Base-by-base conservation (phyloP, 345 rosid genomes). In the Lepidium sativum region DNA sequence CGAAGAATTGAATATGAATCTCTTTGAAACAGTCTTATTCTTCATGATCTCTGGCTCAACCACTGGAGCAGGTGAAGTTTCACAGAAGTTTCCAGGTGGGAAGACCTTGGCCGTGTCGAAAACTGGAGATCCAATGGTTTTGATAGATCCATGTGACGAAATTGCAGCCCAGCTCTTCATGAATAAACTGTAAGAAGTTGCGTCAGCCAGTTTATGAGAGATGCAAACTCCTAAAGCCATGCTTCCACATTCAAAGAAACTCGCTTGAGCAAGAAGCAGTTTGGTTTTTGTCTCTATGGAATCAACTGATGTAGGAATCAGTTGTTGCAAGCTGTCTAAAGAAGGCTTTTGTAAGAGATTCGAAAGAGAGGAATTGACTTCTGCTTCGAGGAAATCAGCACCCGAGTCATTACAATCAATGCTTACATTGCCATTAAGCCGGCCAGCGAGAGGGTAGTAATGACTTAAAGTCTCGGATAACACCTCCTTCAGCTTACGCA, bases 401-500 rank as follows among this genome's bases (percentile, higher is more conserved):
- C 85, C 82, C 0, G 18, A 39, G 23, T 82, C 80, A 11, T 63
- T 75, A 49, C 81, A 80, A 9, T 75, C 57, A 8, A 82, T 54
- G 0, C 77, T 48, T 29, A 11, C 32, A 16, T 54, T 34, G 52
- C 75, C 69, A 3, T 64, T 69, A 18, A 69, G 65, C 43, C 59
- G 61, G 9, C 78, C 78, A 35, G 78, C 71, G 2, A 75, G 50
- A 1, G 86, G 89, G 73, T 80, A 79, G 62, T 77, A 82, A 15
- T 52, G 78, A 40, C 83, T 75, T 37, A 82, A 54, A n/a, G 77
- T 67, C 53, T 75, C 63, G 0, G 89, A 79, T 10, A 81, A 55
- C 0, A 86, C 79, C 54, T 14, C 15, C 70, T 80, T 84, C 4
- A 74, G 74, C 62, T 41, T 31, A 29, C 56, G 33, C 6, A 55